Evolutionary conservation across 345 rosid genomes (phyloP), one percentile per base, ranked within the genome.

Genomic region (Gossypium anomalum): DNA sequence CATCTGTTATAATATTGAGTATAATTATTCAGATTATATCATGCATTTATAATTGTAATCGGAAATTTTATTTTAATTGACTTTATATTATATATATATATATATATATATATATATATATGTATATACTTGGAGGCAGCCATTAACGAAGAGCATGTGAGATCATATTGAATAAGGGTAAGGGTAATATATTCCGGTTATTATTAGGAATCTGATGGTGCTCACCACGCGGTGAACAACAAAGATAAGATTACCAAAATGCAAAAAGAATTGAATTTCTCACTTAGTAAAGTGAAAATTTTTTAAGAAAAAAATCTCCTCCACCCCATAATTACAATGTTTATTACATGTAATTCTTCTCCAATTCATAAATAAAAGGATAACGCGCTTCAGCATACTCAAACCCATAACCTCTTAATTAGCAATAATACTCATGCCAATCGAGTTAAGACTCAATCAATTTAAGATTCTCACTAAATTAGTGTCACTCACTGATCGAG

Each of bases 181-280:
- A 77, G 56, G 43, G 2, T 14, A 57, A 79, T 34, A 34, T 25
- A 43, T 68, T 67, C 51, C 4, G 44, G 53, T 56, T 65, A 61
- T 23, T 52, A 41, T 65, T 43, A 67, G 75, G 65, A 69, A 70
- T 48, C 81, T 57, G 71, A 83, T 77, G 74, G 79, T 81, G 65
- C 62, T 70, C 63, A 81, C 79, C 86, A 83, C 83, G 82, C 79
- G 73, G 75, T 59, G 80, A 49, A 60, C 17, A 72, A 44, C 59
- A 58, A 22, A 4, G 0, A 2, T 47, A 3, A 9, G 16, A 13
- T 7, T 14, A 63, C 17, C 17, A 3, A 9, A 19, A 3, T 1
- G 29, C 14, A 48, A 49, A 49, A 14, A 16, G 27, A 68, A 9
- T 20, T 56, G 1, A 20, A 56, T 15, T 49, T 34, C 7, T 34